Base-by-base conservation (phyloP, 805 yeast species). In the Candida vartiovaarae region DNA sequence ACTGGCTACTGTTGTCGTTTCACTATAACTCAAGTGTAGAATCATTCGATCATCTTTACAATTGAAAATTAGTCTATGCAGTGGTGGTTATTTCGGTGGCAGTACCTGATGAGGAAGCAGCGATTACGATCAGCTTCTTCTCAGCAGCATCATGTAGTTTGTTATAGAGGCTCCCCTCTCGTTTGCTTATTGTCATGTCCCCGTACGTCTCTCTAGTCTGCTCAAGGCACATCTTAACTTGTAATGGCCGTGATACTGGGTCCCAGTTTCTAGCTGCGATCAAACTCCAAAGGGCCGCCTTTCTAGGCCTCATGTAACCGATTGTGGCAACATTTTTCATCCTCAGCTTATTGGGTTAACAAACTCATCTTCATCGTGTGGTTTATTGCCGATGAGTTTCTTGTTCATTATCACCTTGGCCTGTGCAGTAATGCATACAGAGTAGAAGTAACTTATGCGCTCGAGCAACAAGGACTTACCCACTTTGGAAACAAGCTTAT, bases 201-300 rank as follows among this genome's bases (percentile, higher is more conserved):
- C 52, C 50, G 40, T 72, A 72, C 6, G 61, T 57, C 4, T 46
- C 50, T 24, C 58, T 54, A 0, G 70, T 55, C 20, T 47, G 47
- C 3, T 53, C 51, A n/a, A 65, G 38, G 36, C 67, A 64, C 29
- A 57, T 31, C 37, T 51, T 48, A 2, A 62, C 62, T 46, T 66
- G 65, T 6, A 46, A 5, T 3, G 61, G 59, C 8, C 52, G 54
- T 3, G 51, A 46, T 10, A 52, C 54, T 1, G 56, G 55, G 33
- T 72, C 71, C 84, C 95, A 80, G 56, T 84, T 85, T 44, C 75
- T 75, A 6, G 88, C 82, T 0, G 96, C 81, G 27, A 89, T 59
- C 27, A 89, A 59, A 51, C 74, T 72, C 87, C 95, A 89, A 28
- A 90, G 69, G 0, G 86, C 77, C 1, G 89, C 78, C 57, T 88